These are phyloP conservation scores for Quercus robur DNA, from an alignment of 306 rosid genomes.

Conservation along the genomic window DNA sequence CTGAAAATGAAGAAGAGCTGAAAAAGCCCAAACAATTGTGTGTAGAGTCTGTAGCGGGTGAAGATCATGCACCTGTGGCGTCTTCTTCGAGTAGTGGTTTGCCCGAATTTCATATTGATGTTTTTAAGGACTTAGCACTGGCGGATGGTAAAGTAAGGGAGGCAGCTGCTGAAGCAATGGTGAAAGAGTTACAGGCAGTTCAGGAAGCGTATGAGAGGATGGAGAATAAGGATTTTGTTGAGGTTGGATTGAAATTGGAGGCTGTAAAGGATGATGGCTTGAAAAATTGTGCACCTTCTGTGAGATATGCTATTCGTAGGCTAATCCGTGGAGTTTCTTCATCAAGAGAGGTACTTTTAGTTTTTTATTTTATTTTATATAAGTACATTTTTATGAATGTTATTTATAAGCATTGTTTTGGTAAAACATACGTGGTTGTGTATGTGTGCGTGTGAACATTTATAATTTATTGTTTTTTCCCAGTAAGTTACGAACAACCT, in stretches of 20 bases:
- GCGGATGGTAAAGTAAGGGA: constrained; percentile 47
- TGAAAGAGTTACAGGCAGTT: constrained; percentile 65
- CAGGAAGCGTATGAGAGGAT: constrained; percentile 65
- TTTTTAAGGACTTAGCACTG: constrained; percentile 80
- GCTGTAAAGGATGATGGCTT: constrained; percentile 93
- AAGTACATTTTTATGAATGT: not conserved
- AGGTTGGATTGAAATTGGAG: constrained; percentile 71
- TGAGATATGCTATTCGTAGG: constrained; percentile 84
- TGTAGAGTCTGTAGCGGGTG: constrained; percentile 18
- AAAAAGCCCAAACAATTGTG: constrained; percentile 6
- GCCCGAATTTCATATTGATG: constrained; percentile 86
- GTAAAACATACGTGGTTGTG: not conserved
- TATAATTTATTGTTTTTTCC: too few relatives aligned
- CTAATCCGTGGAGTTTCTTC: constrained; percentile 95
- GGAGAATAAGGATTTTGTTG: constrained; percentile 51
- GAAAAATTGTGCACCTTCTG: constrained; percentile 91
- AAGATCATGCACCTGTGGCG: not conserved
- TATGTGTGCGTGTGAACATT: too few relatives aligned
- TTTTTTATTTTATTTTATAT: not conserved
- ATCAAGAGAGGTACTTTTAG: constrained; percentile 67
- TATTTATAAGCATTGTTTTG: not conserved
- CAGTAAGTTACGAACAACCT: too few relatives aligned
- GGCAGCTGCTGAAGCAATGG: constrained; percentile 63
- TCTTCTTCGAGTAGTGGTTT: constrained; percentile 27
- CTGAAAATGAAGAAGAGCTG: constrained; percentile 11